Evolutionary conservation across 306 rosid species (phyloP).

Genomic region (Castanospermum australe): DNA sequence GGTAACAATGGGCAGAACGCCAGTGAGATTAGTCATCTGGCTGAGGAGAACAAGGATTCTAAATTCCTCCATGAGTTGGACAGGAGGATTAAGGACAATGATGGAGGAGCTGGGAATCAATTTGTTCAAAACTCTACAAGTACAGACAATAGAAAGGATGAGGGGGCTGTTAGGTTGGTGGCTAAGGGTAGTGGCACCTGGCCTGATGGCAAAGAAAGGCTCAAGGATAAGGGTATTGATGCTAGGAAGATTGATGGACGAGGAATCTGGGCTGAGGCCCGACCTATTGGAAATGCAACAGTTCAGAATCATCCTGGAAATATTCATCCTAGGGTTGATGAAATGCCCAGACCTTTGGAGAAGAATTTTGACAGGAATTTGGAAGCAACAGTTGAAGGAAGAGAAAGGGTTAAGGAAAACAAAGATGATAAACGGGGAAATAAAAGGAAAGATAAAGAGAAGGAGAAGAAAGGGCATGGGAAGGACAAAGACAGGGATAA

Average conservation of each 20-base stretch:
- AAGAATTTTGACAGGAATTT: constrained; percentile 30
- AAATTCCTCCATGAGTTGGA: constrained; percentile 56
- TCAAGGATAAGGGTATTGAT: constrained; percentile 45
- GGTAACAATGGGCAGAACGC: constrained; percentile 49
- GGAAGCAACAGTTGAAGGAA: constrained; percentile 43
- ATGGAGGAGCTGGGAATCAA: constrained; percentile 39
- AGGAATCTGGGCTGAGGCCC: constrained; percentile 38
- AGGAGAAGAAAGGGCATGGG: constrained; percentile 67
- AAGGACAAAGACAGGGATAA: constrained; percentile 65
- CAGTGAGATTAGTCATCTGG: constrained; percentile 35
- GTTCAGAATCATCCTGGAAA: constrained; percentile 37
- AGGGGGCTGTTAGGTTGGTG: constrained; percentile 48
- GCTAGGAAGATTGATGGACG: constrained; percentile 41
- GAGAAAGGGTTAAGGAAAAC: constrained; percentile 45
- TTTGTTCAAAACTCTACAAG: constrained; percentile 40
- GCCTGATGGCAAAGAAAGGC: constrained; percentile 52
- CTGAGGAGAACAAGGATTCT: constrained; percentile 43
- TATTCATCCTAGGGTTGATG: constrained; percentile 46
- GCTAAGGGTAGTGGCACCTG: constrained; percentile 40
- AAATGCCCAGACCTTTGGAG: constrained; percentile 39
- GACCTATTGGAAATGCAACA: constrained; percentile 42
- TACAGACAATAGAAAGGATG: constrained; percentile 47
- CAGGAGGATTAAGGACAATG: constrained; percentile 51
- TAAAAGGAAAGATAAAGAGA: constrained; percentile 57
- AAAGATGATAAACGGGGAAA: constrained; percentile 51